A percentile compares a stretch with the other conserved stretches of the same genome.
phyloP scores from a whole-genome alignment of 192 early-diverging fungal species.

The Coemansia sp. region DNA sequence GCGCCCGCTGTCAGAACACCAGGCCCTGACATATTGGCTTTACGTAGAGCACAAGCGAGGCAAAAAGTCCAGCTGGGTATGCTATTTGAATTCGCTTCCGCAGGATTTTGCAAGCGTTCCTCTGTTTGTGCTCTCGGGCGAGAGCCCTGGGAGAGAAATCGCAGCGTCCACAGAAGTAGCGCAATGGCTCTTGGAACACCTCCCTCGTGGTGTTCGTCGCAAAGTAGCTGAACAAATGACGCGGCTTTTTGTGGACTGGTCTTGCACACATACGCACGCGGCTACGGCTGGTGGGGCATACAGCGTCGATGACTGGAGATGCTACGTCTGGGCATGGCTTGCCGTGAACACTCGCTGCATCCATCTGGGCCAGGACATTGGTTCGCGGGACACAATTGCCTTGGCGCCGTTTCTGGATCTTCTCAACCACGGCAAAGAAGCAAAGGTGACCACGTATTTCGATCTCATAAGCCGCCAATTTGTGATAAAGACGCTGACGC shows the following conservation, averaged over 20 bases:
- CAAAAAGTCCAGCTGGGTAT: constrained; percentile 13
- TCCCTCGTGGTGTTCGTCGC: constrained; percentile 21
- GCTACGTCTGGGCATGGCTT: constrained; percentile 51
- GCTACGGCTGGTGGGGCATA: background rate
- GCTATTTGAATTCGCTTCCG: constrained; percentile 35
- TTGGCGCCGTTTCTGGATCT: constrained; percentile 76
- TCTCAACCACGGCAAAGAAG: constrained; percentile 67
- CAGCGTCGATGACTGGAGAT: constrained; percentile 19
- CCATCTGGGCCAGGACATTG: constrained; percentile 24
- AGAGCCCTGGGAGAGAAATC: constrained; percentile 5
- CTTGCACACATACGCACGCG: constrained; percentile 6
- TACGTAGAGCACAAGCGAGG: constrained; percentile 13
- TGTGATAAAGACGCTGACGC: constrained; percentile 61
- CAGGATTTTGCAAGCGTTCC: constrained; percentile 38
- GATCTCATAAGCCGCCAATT: constrained; percentile 50
- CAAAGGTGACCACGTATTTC: constrained; percentile 49
- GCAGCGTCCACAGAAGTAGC: background rate
- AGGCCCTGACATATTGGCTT: constrained; percentile 37
- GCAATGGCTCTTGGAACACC: constrained; percentile 24
- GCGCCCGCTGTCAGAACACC: constrained; percentile 37
- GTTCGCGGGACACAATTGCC: constrained; percentile 58
- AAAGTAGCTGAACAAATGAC: constrained; percentile 24
- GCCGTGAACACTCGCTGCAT: constrained; percentile 49
- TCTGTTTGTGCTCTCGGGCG: constrained; percentile 32
- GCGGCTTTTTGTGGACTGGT: constrained; percentile 31